Conservation (phyloP, 495 filamentous ascomycete species). For the Talaromyces thailandensis region DNA sequence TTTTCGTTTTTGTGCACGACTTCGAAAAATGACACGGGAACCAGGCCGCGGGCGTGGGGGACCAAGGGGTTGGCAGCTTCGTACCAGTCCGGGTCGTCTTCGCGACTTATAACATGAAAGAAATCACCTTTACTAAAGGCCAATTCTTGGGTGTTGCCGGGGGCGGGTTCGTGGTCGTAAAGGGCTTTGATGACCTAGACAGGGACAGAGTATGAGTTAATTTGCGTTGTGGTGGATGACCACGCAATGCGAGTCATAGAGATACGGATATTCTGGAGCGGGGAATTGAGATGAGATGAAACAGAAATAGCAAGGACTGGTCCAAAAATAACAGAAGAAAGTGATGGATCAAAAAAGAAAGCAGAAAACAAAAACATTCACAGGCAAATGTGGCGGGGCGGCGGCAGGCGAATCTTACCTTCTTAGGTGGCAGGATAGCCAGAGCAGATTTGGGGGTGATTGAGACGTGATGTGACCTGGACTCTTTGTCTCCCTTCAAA, state of each 20-base stretch:
- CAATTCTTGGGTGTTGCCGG: conserved; percentile 60
- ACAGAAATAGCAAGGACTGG: conserved; percentile 8
- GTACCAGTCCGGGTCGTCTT: conserved; percentile 94
- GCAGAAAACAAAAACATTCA: conserved; percentile 6
- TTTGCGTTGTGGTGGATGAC: neutral
- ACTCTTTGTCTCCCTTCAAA: conserved; percentile 76
- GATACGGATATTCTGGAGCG: neutral
- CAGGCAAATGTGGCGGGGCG: conserved; percentile 2
- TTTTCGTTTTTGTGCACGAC: conserved; percentile 82
- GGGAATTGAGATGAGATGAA: conserved; percentile 1
- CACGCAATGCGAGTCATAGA: neutral
- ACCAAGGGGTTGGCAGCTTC: conserved; percentile 95
- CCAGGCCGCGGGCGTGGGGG: conserved; percentile 78
- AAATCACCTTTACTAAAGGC: conserved; percentile 92
- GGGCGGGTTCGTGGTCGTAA: conserved; percentile 79
- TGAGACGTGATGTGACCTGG: conserved; percentile 68
- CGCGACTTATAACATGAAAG: conserved; percentile 95
- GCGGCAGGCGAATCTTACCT: conserved; percentile 49
- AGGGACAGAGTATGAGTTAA: neutral
- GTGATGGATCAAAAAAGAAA: neutral
- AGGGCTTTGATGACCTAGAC: conserved; percentile 88
- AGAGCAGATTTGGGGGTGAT: conserved; percentile 90
- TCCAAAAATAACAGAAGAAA: conserved; percentile 3
- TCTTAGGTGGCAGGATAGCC: conserved; percentile 92
- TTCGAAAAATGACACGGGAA: conserved; percentile 91